Percentiles rank a stretch among this genome's conserved stretches.
phyloP scores from a whole-genome alignment of 768 basidiomycete genomes.

The Boletus coccyginus region DNA sequence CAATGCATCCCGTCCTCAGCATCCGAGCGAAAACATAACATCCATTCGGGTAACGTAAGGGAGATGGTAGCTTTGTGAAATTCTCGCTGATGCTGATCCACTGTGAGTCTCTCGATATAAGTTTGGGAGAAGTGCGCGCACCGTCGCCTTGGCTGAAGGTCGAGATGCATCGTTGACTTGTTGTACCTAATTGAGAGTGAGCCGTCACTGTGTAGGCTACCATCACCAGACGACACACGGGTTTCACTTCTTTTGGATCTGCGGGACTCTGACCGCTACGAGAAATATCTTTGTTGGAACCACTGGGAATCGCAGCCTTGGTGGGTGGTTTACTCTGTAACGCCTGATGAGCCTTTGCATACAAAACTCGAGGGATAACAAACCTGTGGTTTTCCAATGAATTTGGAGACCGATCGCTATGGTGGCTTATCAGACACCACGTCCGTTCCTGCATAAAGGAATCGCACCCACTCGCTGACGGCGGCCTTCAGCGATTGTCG shows the following conservation, averaged over 20 bases:
- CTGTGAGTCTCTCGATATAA: background rate
- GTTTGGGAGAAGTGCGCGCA: background rate
- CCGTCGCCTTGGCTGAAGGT: background rate
- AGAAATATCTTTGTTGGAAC: background rate
- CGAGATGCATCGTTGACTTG: background rate
- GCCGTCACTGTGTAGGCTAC: background rate
- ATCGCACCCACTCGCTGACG: background rate
- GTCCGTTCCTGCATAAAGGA: background rate
- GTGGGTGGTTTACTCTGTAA: background rate
- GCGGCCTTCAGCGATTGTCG: background rate
- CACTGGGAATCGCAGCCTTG: background rate
- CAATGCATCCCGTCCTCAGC: background rate
- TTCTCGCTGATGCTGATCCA: background rate
- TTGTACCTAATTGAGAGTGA: background rate
- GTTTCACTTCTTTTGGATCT: background rate
- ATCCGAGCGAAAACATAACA: background rate
- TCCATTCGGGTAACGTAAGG: background rate
- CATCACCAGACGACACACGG: background rate
- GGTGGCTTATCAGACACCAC: background rate
- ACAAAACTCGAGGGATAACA: background rate
- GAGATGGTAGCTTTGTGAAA: background rate
- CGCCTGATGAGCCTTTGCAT: background rate
- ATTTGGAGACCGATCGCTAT: background rate
- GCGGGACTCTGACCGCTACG: background rate
- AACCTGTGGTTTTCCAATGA: background rate